Evolutionary conservation across 108 stramenopile genomes (phyloP).

Genomic region (Conticribra guillardii): DNA sequence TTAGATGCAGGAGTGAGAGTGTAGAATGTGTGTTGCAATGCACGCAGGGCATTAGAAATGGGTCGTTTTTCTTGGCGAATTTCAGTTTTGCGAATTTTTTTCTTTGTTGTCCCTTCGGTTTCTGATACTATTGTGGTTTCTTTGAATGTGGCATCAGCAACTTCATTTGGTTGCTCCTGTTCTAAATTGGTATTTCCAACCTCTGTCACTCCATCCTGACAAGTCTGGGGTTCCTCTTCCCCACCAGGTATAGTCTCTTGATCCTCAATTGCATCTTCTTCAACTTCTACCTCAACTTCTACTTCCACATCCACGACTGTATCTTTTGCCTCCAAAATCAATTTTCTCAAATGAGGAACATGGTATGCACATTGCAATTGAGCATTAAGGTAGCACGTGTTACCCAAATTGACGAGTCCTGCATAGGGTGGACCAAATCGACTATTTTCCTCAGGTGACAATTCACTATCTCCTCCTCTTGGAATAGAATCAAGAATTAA

Average conservation of each 20-base stretch:
- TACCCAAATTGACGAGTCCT: conserved; percentile 77
- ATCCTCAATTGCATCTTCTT: conserved; percentile 36
- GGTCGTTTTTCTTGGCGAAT: conserved; percentile 20
- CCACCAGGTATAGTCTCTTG: conserved; percentile 36
- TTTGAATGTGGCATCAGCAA: background rate
- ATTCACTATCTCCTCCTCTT: conserved; percentile 40
- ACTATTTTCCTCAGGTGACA: background rate
- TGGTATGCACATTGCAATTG: conserved; percentile 88
- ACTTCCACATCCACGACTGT: conserved; percentile 33
- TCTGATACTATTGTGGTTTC: background rate
- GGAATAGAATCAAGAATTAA: conserved; percentile 31
- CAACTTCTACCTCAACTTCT: conserved; percentile 29
- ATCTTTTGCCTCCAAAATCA: conserved; percentile 49
- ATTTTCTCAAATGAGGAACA: conserved; percentile 64
- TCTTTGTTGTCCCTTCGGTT: conserved; percentile 4
- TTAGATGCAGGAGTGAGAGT: conserved; percentile 13
- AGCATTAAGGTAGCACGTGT: conserved; percentile 86
- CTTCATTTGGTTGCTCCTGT: no score
- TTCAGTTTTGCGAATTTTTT: conserved; percentile 23
- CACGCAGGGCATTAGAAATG: conserved; percentile 43
- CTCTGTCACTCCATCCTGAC: no score
- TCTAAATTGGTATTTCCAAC: no score
- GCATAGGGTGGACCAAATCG: conserved; percentile 1
- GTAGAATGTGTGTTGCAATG: conserved; percentile 40
- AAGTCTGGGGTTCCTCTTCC: conserved; percentile 7